These are phyloP conservation scores for Juncus inflexus DNA, from an alignment of 176 grass and related monocot species.

Conservation along the genomic window DNA sequence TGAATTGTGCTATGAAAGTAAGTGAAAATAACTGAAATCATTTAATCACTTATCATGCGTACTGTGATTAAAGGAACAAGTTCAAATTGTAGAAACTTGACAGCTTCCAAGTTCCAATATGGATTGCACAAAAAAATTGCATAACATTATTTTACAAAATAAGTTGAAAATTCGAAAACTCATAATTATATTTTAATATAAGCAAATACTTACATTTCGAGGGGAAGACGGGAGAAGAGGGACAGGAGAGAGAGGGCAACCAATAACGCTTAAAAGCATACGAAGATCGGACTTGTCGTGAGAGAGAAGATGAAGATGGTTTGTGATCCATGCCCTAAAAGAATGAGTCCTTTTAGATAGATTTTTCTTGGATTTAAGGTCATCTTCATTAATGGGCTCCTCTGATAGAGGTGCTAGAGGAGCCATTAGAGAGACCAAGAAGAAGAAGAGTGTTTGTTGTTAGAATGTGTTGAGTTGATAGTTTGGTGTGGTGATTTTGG, in stretches of 20 bases:
- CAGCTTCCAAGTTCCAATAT: neutral
- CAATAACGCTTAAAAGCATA: conserved; percentile 85
- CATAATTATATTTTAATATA: neutral
- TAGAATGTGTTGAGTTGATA: conserved; percentile 29
- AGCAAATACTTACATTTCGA: conserved; percentile 30
- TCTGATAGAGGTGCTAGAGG: conserved; percentile 85
- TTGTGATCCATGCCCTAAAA: conserved; percentile 38
- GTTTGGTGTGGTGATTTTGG: conserved; percentile 14
- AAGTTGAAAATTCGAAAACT: neutral
- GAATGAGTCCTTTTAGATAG: conserved; percentile 31
- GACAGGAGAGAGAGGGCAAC: conserved; percentile 91
- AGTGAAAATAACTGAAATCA: neutral
- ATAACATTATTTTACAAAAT: neutral
- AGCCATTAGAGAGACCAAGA: conserved; percentile 32
- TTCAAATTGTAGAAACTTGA: neutral
- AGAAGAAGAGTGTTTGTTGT: conserved; percentile 16
- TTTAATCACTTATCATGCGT: neutral
- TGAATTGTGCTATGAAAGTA: neutral
- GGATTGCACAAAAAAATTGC: neutral
- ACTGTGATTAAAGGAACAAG: too few relatives aligned
- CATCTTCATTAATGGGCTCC: conserved; percentile 72
- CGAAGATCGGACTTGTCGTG: conserved; percentile 60
- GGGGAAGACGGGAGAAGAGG: conserved; percentile 58
- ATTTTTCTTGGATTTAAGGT: conserved; percentile 27
- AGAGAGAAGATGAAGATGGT: conserved; percentile 42